Conservation (phyloP, 345 rosid genomes). For the Durio zibethinus region DNA sequence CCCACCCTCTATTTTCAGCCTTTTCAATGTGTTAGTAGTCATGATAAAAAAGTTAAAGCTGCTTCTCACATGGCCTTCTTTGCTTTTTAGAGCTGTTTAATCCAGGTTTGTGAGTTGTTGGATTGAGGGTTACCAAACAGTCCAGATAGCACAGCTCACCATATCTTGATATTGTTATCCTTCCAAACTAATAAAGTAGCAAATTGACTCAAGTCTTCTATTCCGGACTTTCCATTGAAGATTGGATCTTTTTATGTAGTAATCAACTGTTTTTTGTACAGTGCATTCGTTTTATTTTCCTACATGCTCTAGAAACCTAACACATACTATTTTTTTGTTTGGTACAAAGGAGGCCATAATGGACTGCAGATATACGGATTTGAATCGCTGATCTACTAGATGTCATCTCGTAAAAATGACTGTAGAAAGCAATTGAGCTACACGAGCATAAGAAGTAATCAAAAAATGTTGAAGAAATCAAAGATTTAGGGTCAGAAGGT, state of each 20-base stretch:
- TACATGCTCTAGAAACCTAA: background rate
- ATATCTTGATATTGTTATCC: conserved; percentile 8
- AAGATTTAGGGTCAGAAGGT: background rate
- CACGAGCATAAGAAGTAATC: too few species aligned
- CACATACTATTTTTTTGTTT: background rate
- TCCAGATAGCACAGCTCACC: conserved; percentile 23
- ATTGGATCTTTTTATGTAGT: background rate
- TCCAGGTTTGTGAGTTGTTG: conserved; percentile 8
- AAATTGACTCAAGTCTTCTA: conserved; percentile 3
- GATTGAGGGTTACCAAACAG: conserved; percentile 14
- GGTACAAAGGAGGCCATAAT: too few species aligned
- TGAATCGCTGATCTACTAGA: too few species aligned
- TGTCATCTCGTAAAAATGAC: too few species aligned
- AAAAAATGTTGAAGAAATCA: background rate
- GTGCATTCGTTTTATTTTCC: background rate
- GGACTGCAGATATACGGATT: too few species aligned
- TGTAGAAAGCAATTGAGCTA: too few species aligned
- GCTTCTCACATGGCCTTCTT: conserved; percentile 43
- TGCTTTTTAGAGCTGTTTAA: conserved; percentile 26
- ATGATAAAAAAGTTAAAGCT: conserved; percentile 36
- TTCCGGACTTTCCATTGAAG: background rate
- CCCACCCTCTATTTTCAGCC: conserved; percentile 22
- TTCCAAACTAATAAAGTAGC: background rate
- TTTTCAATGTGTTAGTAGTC: conserved; percentile 22
- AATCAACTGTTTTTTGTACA: background rate